These are phyloP conservation scores for Helotiales sp. DNA, from an alignment of 2,329 filamentous ascomycete species.

Conservation along the genomic window DNA sequence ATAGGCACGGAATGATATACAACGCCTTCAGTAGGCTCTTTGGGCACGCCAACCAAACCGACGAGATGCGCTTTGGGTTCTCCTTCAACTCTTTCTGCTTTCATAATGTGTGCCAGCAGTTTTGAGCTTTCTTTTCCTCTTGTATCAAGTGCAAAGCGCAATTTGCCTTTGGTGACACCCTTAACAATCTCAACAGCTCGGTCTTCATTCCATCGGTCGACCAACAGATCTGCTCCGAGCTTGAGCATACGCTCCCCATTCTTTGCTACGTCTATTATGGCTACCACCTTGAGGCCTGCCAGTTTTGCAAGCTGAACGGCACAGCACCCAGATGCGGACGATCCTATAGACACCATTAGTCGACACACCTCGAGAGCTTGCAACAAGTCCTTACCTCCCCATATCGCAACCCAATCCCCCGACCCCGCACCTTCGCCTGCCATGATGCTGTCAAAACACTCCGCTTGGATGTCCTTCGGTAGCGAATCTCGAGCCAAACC, in stretches of 20 bases:
- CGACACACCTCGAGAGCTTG: background rate
- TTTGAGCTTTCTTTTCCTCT: conserved; percentile 63
- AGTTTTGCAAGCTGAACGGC: conserved; percentile 68
- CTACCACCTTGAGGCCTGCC: conserved; percentile 63
- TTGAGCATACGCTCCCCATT: conserved; percentile 60
- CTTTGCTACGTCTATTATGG: conserved; percentile 65
- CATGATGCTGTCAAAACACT: conserved; percentile 59
- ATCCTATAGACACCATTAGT: conserved; percentile 41
- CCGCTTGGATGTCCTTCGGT: conserved; percentile 60
- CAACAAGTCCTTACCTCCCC: conserved; percentile 57
- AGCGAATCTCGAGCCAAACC: conserved; percentile 47
- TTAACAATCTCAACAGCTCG: conserved; percentile 67
- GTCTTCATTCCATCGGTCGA: conserved; percentile 65
- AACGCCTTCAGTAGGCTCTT: conserved; percentile 36
- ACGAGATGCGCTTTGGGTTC: conserved; percentile 56
- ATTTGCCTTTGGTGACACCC: conserved; percentile 53
- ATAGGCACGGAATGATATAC: conserved; percentile 57
- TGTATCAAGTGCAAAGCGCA: conserved; percentile 70
- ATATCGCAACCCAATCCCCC: conserved; percentile 72
- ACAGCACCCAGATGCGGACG: conserved; percentile 68
- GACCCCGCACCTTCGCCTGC: conserved; percentile 52
- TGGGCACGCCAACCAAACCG: conserved; percentile 67
- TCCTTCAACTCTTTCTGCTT: conserved; percentile 7
- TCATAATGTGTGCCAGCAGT: conserved; percentile 42
- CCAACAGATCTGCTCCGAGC: conserved; percentile 58